Base-by-base conservation (phyloP, 768 basidiomycete species). In the Dioszegia crocea region DNA sequence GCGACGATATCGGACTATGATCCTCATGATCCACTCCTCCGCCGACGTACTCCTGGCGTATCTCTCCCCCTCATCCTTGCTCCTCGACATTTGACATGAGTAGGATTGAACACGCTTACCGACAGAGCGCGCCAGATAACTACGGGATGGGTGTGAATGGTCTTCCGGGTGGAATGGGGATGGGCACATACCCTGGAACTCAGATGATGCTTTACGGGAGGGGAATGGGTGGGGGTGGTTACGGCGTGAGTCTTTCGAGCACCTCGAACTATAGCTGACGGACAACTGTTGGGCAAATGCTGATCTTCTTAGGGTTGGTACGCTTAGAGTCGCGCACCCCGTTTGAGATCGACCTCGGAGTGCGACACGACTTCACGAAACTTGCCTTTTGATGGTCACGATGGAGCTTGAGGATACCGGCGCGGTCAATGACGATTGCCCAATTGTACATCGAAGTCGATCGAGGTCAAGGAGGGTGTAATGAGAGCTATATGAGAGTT, bases 31-130 rank as follows among this genome's bases (percentile, higher is more conserved):
- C 31, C n/a, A 26, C 16, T 30, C 27, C 47, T 16, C 27, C 47
- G 26, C 30, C 16, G 16, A 8, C 14, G 26, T 16, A 4, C n/a
- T 31, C 27, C 47, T 30, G 27, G 47, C 29, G n/a, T 48, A 29
- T 33, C 33, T 6, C 6, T 33, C 33, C 33, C 33, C 8, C 33
- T 33, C n/a, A n/a, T n/a, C n/a, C n/a, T n/a, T n/a, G n/a, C n/a
- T n/a, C n/a, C n/a, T n/a, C 45, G 12, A 24, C 5, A n/a, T 17
- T 48, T 48, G 47, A 17, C 27, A 14, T 21, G 16, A 29, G 5
- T 48, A 68, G 67, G 10, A 57, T 68, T 30, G 70, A 71, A 68
- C 70, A 71, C 45, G 63, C 67, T 58, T 71, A 64, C 58, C 67
- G 70, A 50, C 65, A 66, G 64, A 62, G 67, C 3, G 56, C 57